These are phyloP conservation scores for Astraeus odoratus DNA, from an alignment of 768 basidiomycete genomes.

Conservation along the genomic window DNA sequence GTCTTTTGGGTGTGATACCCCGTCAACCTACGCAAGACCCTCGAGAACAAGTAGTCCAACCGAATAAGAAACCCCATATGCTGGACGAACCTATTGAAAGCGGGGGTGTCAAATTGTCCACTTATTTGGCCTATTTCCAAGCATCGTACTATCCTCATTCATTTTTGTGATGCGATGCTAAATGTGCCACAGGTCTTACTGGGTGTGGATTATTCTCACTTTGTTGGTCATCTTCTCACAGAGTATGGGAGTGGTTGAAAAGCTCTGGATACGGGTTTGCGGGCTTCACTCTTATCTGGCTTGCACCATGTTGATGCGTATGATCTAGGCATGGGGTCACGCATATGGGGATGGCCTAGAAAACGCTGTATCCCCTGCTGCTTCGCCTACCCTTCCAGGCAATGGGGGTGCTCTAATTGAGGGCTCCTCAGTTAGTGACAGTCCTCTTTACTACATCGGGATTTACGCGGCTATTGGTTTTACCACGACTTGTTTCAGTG, in stretches of 20 bases:
- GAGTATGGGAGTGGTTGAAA: constrained; percentile 20
- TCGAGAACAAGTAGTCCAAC: constrained; percentile 42
- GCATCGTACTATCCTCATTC: constrained; percentile 42
- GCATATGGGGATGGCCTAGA: constrained; percentile 12
- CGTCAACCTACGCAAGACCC: constrained; percentile 48
- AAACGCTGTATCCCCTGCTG: constrained; percentile 19
- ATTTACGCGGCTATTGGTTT: constrained; percentile 60
- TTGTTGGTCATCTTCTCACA: constrained; percentile 20
- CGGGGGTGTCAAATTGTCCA: constrained; percentile 76
- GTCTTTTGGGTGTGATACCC: constrained; percentile 56
- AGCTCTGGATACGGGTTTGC: constrained; percentile 25
- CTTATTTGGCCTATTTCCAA: constrained; percentile 62
- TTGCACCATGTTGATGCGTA: neutral
- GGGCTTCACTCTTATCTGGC: neutral
- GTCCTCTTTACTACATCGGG: constrained; percentile 67
- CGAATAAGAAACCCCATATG: constrained; percentile 45
- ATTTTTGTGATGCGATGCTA: neutral
- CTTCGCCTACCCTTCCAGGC: constrained; percentile 4
- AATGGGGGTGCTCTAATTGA: constrained; percentile 14
- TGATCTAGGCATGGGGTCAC: constrained; percentile 21
- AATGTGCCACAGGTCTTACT: constrained; percentile 20
- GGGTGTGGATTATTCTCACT: constrained; percentile 22
- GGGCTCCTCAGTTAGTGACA: constrained; percentile 43
- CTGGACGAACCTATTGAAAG: constrained; percentile 76
- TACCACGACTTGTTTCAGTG: constrained; percentile 37